These are phyloP conservation scores for Fonsecaea multimorphosa DNA, from an alignment of 2,329 filamentous ascomycete species.

Conservation along the genomic window DNA sequence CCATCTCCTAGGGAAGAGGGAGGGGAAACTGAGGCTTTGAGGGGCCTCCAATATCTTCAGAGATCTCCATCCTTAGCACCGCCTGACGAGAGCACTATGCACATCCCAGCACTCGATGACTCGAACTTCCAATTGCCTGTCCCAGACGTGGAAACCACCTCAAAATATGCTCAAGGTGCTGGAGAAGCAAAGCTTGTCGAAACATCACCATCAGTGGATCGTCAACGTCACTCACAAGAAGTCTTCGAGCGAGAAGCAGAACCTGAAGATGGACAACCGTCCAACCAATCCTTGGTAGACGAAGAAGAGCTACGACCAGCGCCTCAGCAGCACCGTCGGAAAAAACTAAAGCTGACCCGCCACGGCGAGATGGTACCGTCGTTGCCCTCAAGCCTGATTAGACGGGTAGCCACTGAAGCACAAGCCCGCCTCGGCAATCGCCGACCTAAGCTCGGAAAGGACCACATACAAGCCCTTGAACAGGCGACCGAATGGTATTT, in stretches of 20 bases:
- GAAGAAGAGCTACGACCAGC: conserved; percentile 1
- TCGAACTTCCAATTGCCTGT: conserved; percentile 35
- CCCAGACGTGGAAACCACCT: conserved; percentile 42
- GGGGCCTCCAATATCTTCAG: conserved; percentile 26
- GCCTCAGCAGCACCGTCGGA: conserved; percentile 34
- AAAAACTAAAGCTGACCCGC: conserved; percentile 62
- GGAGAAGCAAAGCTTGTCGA: conserved; percentile 35
- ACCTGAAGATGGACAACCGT: background rate
- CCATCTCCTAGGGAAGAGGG: conserved; percentile 47
- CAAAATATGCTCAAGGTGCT: conserved; percentile 43
- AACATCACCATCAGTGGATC: conserved; percentile 2
- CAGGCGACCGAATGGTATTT: conserved; percentile 92
- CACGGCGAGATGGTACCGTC: conserved; percentile 78
- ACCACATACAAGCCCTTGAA: conserved; percentile 75
- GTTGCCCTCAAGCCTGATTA: conserved; percentile 74
- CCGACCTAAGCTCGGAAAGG: conserved; percentile 73
- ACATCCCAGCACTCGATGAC: conserved; percentile 46
- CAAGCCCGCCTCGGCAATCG: conserved; percentile 66
- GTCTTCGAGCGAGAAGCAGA: conserved; percentile 1
- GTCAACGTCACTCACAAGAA: conserved; percentile 19
- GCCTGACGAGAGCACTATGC: conserved; percentile 40
- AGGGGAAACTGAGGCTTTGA: conserved; percentile 33
- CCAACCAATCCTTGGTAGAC: background rate
- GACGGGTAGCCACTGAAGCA: conserved; percentile 55
- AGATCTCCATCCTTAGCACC: conserved; percentile 23